Evolutionary conservation across 176 grass and related monocot genomes (phyloP).

Genomic region (Juncus effusus): DNA sequence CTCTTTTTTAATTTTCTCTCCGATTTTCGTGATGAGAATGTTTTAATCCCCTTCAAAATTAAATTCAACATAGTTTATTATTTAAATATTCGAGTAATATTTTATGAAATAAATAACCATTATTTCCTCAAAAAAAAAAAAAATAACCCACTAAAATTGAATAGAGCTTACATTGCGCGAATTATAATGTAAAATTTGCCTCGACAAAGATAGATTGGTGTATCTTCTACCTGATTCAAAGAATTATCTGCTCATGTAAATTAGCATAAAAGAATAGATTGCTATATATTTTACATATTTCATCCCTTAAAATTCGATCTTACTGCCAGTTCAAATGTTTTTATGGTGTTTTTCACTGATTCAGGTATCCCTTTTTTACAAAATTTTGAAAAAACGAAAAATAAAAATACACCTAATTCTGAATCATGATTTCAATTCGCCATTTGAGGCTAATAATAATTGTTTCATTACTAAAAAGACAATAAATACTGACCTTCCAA

Average conservation of each 20-base stretch:
- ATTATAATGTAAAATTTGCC: constrained; percentile 9
- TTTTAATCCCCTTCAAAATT: constrained; percentile 42
- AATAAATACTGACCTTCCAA: constrained; percentile 7
- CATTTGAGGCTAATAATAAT: no score
- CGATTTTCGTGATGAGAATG: constrained; percentile 43
- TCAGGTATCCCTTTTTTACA: not conserved
- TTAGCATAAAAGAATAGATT: not conserved
- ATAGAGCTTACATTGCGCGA: constrained; percentile 10
- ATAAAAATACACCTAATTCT: no score
- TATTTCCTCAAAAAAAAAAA: constrained; percentile 4
- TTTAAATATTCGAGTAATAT: no score
- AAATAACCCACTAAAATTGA: not conserved
- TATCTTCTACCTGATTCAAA: constrained; percentile 20
- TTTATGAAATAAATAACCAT: not conserved
- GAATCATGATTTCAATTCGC: no score
- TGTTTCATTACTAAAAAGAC: no score
- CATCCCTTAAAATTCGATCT: not conserved
- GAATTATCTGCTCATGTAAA: not conserved
- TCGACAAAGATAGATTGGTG: not conserved
- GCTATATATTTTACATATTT: not conserved
- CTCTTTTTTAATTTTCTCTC: constrained; percentile 29
- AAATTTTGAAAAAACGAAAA: no score
- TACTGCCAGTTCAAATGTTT: not conserved
- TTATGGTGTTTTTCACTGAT: not conserved
- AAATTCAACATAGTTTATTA: no score